A percentile compares a stretch with the other conserved stretches of the same genome.
Conservation (phyloP, 2,329 filamentous ascomycete species). For the Trichophyton equinum region DNA sequence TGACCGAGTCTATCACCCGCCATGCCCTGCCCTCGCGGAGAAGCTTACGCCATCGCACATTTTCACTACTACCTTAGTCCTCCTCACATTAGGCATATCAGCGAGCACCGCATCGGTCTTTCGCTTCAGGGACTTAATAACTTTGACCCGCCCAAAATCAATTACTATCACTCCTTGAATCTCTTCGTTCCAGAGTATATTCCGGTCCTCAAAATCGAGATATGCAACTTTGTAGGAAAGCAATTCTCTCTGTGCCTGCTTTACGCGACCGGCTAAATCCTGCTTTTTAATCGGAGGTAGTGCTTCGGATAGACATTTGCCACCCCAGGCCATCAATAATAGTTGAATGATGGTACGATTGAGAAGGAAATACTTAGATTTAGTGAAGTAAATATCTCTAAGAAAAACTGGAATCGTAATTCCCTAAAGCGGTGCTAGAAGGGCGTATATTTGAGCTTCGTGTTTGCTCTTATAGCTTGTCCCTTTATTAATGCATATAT, state of each 20-base stretch:
- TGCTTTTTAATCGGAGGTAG: not conserved
- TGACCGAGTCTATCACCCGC: not conserved
- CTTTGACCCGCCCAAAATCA: slow-evolving; percentile 8
- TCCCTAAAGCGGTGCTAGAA: slow-evolving; percentile 4
- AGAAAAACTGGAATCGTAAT: slow-evolving; percentile 5
- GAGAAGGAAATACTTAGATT: slow-evolving; percentile 3
- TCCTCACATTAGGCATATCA: not conserved
- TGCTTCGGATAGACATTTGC: not conserved
- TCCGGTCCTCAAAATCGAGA: slow-evolving; percentile 2
- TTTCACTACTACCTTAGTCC: not conserved
- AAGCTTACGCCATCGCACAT: too few relatives aligned
- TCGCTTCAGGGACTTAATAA: not conserved
- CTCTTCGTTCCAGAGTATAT: slow-evolving; percentile 8
- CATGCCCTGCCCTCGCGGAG: too few relatives aligned
- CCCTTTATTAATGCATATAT: slow-evolving; percentile 8
- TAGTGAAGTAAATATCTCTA: slow-evolving; percentile 3
- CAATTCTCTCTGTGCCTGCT: not conserved
- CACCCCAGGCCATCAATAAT: slow-evolving; percentile 6
- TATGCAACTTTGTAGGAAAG: slow-evolving; percentile 3
- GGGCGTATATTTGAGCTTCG: slow-evolving; percentile 5
- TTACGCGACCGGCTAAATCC: not conserved
- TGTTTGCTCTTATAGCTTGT: slow-evolving; percentile 3
- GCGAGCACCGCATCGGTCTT: not conserved
- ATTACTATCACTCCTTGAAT: slow-evolving; percentile 5
- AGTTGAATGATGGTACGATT: slow-evolving; percentile 2